Base-by-base conservation (phyloP, 805 yeast species). In the Yarrowia sp. region DNA sequence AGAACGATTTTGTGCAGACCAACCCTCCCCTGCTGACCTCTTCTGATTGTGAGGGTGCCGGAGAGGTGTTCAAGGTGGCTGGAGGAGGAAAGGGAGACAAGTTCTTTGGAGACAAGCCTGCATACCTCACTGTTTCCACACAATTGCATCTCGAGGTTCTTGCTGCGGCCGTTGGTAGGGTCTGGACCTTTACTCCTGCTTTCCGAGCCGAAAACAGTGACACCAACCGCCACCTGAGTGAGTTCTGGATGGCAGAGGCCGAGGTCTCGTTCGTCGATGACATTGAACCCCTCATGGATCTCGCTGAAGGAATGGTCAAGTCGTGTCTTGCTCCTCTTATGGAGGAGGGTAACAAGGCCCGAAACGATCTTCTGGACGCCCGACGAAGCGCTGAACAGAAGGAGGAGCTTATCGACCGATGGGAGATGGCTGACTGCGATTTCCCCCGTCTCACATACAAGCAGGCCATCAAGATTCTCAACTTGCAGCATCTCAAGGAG, bases 171-270 rank as follows among this genome's bases (percentile, higher is more conserved):
- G 74, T 92, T 32, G 82, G 85, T 51, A 78, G 96, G 54, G 98
- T 89, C 0, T 95, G 96, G 95, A 85, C 96, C 0, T 72, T 93
- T 24, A 81, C 92, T 0, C 99, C 99, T 1, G 90, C 97, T 66
- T 95, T 95, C 73, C 80, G 99, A 68, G 98, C 99, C 0, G 99
- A 95, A 72, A 83, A 83, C 59, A 88, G 96, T 65, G 92, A 91
- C 72, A 95, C 99, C 0, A 89, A 86, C 70, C 81, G 99, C 61
- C 99, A 95, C 74, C 76, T 95, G 66, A 83, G 93, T 66, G 99
- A 95, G 75, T 95, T 95, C 74, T 95, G 98, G 98, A 92, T 95
- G 98, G 76, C 95, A 2, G 99, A 95, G 75, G 96, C 92, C 0
- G 99, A 95, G 73, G 75, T 91, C 21, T 85, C 90, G 9, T 89